phyloP scores from a whole-genome alignment of 148 eudicot genomes.

The Camellia japonica region DNA sequence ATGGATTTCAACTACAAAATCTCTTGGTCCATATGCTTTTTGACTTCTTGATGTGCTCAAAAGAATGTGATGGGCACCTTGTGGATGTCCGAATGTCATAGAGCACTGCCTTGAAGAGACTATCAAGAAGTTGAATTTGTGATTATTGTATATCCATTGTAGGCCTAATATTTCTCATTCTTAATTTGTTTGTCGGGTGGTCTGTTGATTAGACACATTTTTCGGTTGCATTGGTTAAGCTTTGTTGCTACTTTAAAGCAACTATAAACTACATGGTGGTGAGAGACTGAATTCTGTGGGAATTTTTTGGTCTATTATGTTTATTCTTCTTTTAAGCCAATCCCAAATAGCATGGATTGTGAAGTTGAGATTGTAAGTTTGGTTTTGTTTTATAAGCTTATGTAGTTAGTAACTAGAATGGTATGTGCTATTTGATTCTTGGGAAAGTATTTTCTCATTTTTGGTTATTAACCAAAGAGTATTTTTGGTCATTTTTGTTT shows the following conservation, averaged over 20 bases:
- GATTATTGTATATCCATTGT: neutral
- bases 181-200: neutral
- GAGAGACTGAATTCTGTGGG: neutral
- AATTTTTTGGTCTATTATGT: neutral
- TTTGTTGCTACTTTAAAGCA: neutral
- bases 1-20: constrained; percentile 1
- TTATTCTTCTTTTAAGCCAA: neutral
- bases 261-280: neutral
- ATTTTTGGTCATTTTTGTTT: constrained; percentile 12
- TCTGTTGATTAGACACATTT: neutral
- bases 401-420: neutral
- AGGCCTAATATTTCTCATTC: neutral
- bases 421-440: neutral
- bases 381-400: neutral
- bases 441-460: neutral
- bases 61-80: constrained; percentile 10
- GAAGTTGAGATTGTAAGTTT: neutral
- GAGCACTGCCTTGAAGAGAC: neutral
- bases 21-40: neutral
- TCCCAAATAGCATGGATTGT: neutral
- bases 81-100: neutral
- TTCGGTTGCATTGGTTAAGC: neutral
- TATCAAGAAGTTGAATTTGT: neutral
- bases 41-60: neutral
- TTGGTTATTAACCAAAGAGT: neutral